A percentile compares a stretch with the other conserved stretches of the same genome.
Conservation (phyloP, 2,329 filamentous ascomycete species). For the Cercospora sp. region DNA sequence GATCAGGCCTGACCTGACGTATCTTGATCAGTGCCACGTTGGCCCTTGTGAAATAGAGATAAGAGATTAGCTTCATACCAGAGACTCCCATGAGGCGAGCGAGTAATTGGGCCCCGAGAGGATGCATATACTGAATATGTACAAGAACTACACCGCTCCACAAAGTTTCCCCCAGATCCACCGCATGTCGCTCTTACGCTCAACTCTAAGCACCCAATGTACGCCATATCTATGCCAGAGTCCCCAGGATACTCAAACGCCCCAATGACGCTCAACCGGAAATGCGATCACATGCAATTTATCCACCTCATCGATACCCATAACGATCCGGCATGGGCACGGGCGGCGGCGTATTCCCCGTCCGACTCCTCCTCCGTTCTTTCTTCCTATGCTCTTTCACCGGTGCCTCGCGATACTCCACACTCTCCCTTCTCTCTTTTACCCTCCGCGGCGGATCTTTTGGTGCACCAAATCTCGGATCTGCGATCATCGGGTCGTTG, state of each 20-base stretch:
- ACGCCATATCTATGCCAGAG: too few species aligned
- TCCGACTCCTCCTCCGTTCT: constrained; percentile 28
- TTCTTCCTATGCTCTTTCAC: constrained; percentile 29
- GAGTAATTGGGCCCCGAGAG: too few species aligned
- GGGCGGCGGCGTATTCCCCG: constrained; percentile 30
- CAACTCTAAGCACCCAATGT: too few species aligned
- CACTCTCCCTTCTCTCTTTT: constrained; percentile 34
- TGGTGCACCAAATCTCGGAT: constrained; percentile 37
- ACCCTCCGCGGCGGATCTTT: constrained; percentile 10
- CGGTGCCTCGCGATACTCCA: constrained; percentile 17
- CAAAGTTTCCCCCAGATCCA: too few species aligned
- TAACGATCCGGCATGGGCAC: constrained; percentile 27
- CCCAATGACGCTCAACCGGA: background rate
- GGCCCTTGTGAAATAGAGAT: too few species aligned
- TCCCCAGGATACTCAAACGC: background rate
- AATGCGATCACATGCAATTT: background rate
- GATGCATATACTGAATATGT: too few species aligned
- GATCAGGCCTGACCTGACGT: too few species aligned
- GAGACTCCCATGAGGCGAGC: too few species aligned
- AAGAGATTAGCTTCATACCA: too few species aligned
- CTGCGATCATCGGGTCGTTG: constrained; percentile 40
- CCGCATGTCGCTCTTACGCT: too few species aligned
- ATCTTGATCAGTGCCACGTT: too few species aligned
- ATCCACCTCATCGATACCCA: constrained; percentile 9
- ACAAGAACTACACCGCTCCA: too few species aligned